These are phyloP conservation scores for Calonectria honghensis DNA, from an alignment of 2,329 filamentous ascomycete genomes.

Conservation along the genomic window DNA sequence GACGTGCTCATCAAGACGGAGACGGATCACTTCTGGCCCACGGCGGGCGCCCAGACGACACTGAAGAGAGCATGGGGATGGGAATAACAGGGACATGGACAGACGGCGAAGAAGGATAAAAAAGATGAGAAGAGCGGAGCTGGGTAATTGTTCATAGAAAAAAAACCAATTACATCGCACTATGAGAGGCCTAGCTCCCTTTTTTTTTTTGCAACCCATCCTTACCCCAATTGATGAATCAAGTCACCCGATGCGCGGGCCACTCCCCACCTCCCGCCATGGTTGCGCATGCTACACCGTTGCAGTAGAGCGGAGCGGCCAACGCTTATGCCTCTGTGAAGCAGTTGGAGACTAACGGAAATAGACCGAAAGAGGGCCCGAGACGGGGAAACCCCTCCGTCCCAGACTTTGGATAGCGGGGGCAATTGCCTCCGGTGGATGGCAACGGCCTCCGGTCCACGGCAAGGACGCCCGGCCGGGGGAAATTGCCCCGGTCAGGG, in stretches of 20 bases:
- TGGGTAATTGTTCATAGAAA: constrained; percentile 7
- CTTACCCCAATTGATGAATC: constrained; percentile 3
- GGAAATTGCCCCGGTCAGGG: constrained; percentile 8
- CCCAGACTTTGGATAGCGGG: background rate
- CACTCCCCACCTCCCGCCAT: constrained; percentile 26
- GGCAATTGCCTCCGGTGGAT: constrained; percentile 4
- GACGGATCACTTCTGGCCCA: constrained; percentile 71
- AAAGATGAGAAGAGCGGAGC: background rate
- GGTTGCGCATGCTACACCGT: constrained; percentile 9
- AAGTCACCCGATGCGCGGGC: constrained; percentile 29
- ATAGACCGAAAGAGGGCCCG: constrained; percentile 27
- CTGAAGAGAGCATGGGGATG: constrained; percentile 71
- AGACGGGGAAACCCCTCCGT: background rate
- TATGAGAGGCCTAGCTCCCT: background rate
- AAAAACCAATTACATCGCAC: background rate
- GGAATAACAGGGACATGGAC: constrained; percentile 47
- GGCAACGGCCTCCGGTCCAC: constrained; percentile 3
- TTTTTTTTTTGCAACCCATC: constrained; percentile 1
- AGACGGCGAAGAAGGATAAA: background rate
- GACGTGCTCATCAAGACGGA: constrained; percentile 69
- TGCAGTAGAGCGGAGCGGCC: constrained; percentile 28
- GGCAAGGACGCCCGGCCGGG: constrained; percentile 21
- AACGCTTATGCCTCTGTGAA: background rate
- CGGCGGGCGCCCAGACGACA: constrained; percentile 66
- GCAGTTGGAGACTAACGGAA: constrained; percentile 14